These are phyloP conservation scores for Tylopilus subfusipes DNA, from an alignment of 768 basidiomycete genomes.

Conservation along the genomic window DNA sequence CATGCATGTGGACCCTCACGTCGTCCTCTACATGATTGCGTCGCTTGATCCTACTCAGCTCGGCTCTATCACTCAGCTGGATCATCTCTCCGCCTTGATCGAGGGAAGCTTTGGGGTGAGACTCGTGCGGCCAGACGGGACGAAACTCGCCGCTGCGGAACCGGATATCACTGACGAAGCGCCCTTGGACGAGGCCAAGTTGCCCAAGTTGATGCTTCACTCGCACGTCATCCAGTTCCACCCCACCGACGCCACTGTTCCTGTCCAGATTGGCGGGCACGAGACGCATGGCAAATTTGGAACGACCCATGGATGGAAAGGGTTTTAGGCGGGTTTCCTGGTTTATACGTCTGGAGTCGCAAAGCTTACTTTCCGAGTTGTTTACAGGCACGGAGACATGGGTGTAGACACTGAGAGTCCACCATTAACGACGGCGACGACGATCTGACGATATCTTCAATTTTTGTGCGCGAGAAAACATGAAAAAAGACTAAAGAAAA, in stretches of 20 bases:
- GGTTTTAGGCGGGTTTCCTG: not conserved
- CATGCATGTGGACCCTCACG: constrained; percentile 11
- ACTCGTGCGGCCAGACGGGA: constrained; percentile 13
- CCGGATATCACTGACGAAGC: not conserved
- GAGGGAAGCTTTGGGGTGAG: constrained; percentile 6
- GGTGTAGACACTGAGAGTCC: not conserved
- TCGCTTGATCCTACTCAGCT: not conserved
- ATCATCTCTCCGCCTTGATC: not conserved
- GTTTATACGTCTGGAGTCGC: not conserved
- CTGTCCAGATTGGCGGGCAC: not conserved
- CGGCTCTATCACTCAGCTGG: not conserved
- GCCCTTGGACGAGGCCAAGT: not conserved
- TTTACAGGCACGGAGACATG: not conserved
- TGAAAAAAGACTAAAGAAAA: not conserved
- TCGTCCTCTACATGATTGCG: constrained; percentile 13
- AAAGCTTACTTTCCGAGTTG: not conserved
- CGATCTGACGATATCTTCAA: no score
- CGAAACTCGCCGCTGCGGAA: not conserved
- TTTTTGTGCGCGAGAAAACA: not conserved
- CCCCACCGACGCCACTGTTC: not conserved
- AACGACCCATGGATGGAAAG: not conserved
- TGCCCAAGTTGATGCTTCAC: constrained; percentile 10
- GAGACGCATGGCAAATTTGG: constrained; percentile 4
- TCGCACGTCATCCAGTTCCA: constrained; percentile 3
- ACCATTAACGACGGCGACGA: not conserved